A percentile compares a stretch with the other conserved stretches of the same genome.
These are phyloP conservation scores for Hymenotorrendiella dingleyae DNA, from an alignment of 2,329 filamentous ascomycete species.

Conservation along the genomic window DNA sequence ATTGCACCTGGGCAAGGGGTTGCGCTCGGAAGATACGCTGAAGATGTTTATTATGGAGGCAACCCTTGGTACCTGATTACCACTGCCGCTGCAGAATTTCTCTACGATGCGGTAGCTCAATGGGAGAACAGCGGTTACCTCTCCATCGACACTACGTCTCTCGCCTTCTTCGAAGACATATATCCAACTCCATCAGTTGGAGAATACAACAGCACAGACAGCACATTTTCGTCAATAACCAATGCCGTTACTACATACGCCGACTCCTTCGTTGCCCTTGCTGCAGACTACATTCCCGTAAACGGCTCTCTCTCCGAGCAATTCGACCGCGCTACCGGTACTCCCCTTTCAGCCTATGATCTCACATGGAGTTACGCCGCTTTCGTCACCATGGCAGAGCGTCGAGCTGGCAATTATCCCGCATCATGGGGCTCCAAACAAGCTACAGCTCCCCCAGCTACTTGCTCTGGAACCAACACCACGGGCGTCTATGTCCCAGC, in stretches of 20 bases:
- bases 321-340: constrained; percentile 48
- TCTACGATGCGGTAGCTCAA: constrained; percentile 69
- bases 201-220: constrained; percentile 56
- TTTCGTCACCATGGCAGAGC: constrained; percentile 55
- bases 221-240: constrained; percentile 43
- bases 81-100: constrained; percentile 69
- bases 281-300: constrained; percentile 43
- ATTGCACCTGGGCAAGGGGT: constrained; percentile 55
- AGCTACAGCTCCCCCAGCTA: constrained; percentile 40
- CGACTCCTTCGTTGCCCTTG: constrained; percentile 46
- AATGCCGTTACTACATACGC: constrained; percentile 57
- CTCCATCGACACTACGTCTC: constrained; percentile 55
- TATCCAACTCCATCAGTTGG: constrained; percentile 53
- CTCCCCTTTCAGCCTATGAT: constrained; percentile 55
- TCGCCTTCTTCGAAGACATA: constrained; percentile 66
- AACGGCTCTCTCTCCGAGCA: constrained; percentile 63
- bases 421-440: constrained; percentile 46
- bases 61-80: constrained; percentile 79
- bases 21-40: constrained; percentile 60
- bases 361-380: constrained; percentile 72
- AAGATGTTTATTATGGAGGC: constrained; percentile 69
- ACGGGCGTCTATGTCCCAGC: constrained; percentile 38
- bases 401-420: constrained; percentile 48
- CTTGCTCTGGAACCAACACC: constrained; percentile 37
- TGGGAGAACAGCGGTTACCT: constrained; percentile 60